phyloP scores from a whole-genome alignment of 768 basidiomycete genomes.

The Neoboletus magnificus region DNA sequence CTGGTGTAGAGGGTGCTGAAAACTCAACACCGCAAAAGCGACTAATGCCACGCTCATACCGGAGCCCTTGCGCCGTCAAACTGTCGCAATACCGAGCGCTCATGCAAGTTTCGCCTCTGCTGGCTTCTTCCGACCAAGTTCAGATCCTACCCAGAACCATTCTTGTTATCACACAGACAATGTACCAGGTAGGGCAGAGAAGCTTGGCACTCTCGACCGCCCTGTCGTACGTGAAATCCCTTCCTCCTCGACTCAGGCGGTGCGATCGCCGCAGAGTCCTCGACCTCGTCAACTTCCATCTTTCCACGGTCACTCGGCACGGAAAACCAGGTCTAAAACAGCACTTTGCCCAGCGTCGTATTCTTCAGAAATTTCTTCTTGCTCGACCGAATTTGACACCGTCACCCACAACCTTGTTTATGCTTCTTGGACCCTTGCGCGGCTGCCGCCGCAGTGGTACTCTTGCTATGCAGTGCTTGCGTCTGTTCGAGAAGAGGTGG shows the following conservation, averaged over 20 bases:
- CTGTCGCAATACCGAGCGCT: conserved; percentile 35
- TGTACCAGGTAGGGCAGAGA: conserved; percentile 42
- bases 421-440: conserved; percentile 53
- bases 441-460: conserved; percentile 51
- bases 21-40: conserved; percentile 3
- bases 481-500: conserved; percentile 51
- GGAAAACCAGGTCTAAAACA: conserved; percentile 38
- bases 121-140: conserved; percentile 33
- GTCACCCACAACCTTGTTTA: conserved; percentile 54
- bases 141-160: conserved; percentile 42
- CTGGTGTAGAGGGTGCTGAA: neutral
- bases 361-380: conserved; percentile 43
- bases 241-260: conserved; percentile 43
- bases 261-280: conserved; percentile 39
- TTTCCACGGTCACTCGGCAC: conserved; percentile 38
- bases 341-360: conserved; percentile 43
- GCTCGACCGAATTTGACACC: conserved; percentile 52
- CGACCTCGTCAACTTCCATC: conserved; percentile 46
- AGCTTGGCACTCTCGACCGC: conserved; percentile 44
- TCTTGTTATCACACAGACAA: conserved; percentile 42
- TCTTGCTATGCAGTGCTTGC: conserved; percentile 44
- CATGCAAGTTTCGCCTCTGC: conserved; percentile 40
- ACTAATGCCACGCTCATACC: conserved; percentile 15
- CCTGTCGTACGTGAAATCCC: conserved; percentile 44
- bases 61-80: conserved; percentile 9